These are phyloP conservation scores for Nemania diffusa DNA, from an alignment of 2,329 filamentous ascomycete species.

Conservation along the genomic window DNA sequence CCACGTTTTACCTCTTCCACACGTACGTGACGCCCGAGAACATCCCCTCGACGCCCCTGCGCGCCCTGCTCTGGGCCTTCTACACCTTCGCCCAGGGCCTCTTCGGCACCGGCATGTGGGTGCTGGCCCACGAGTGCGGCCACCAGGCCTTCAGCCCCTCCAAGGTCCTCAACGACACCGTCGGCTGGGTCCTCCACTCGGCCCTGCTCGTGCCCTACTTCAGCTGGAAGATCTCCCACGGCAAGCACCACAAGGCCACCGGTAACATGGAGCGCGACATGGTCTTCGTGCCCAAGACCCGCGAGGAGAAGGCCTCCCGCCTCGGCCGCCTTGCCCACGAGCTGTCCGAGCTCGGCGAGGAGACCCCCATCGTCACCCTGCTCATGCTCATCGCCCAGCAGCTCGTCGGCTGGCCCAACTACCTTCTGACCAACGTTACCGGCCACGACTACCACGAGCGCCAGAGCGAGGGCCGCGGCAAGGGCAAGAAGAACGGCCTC, in stretches of 20 bases:
- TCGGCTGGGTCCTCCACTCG: constrained; percentile 92
- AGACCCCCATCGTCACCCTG: constrained; percentile 88
- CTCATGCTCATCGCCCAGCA: constrained; percentile 83
- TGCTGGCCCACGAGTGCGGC: constrained; percentile 96
- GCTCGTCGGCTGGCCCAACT: constrained; percentile 91
- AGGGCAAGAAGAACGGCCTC: constrained; percentile 88
- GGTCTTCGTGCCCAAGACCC: constrained; percentile 96
- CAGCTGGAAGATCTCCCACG: constrained; percentile 99
- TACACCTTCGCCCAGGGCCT: constrained; percentile 89
- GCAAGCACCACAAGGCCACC: constrained; percentile 99
- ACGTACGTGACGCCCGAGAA: constrained; percentile 87
- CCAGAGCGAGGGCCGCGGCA: constrained; percentile 91
- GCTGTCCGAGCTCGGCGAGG: constrained; percentile 88
- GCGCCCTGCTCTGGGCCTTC: constrained; percentile 71
- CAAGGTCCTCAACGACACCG: constrained; percentile 87
- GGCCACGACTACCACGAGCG: constrained; percentile 94
- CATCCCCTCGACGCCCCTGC: constrained; percentile 74
- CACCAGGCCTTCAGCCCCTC: constrained; percentile 97
- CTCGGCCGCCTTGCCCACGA: constrained; percentile 82
- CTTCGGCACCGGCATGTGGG: constrained; percentile 94
- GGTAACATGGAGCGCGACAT: constrained; percentile 98
- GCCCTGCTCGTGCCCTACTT: constrained; percentile 94
- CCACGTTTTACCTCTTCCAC: constrained; percentile 89
- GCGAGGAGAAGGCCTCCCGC: constrained; percentile 80
- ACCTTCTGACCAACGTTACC: constrained; percentile 90